Percentiles rank a stretch among this genome's conserved stretches.
phyloP scores from a whole-genome alignment of 2,329 filamentous ascomycete genomes.

The Colletotrichum falcatum region DNA sequence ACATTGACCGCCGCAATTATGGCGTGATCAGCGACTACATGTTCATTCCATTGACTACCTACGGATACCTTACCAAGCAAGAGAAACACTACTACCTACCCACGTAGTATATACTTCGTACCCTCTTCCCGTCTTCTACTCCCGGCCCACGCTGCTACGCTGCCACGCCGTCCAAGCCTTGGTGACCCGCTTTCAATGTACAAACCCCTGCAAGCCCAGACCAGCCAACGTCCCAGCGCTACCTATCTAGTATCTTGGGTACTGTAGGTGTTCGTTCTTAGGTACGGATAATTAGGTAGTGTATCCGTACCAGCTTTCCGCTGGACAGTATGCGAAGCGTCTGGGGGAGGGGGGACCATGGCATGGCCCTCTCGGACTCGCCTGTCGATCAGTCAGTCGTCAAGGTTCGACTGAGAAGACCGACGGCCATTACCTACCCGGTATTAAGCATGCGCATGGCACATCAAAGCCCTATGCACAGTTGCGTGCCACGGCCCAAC shows the following conservation, averaged over 20 bases:
- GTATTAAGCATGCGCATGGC: too few relatives aligned
- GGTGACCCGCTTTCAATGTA: neutral
- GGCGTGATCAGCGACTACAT: constrained; percentile 19
- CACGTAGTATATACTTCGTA: too few relatives aligned
- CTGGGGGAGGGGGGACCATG: neutral
- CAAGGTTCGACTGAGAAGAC: neutral
- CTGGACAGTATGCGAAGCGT: constrained; percentile 6
- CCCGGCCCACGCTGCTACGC: neutral
- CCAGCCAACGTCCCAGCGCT: constrained; percentile 2
- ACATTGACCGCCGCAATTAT: constrained; percentile 32
- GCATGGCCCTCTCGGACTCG: constrained; percentile 3
- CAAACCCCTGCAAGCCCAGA: neutral
- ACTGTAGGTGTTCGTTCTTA: too few relatives aligned
- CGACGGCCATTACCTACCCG: constrained; percentile 1
- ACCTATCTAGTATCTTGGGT: too few relatives aligned
- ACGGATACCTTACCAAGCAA: neutral
- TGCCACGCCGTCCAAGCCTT: neutral
- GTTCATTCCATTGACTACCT: neutral
- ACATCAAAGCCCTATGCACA: too few relatives aligned
- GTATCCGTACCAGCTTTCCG: constrained; percentile 3
- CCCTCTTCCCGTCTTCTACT: neutral
- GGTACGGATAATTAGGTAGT: too few relatives aligned
- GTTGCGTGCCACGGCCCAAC: too few relatives aligned
- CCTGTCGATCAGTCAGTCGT: constrained; percentile 18
- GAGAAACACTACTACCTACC: too few relatives aligned